These are phyloP conservation scores for Fonsecaea nubica DNA, from an alignment of 2,329 filamentous ascomycete genomes.

Conservation along the genomic window DNA sequence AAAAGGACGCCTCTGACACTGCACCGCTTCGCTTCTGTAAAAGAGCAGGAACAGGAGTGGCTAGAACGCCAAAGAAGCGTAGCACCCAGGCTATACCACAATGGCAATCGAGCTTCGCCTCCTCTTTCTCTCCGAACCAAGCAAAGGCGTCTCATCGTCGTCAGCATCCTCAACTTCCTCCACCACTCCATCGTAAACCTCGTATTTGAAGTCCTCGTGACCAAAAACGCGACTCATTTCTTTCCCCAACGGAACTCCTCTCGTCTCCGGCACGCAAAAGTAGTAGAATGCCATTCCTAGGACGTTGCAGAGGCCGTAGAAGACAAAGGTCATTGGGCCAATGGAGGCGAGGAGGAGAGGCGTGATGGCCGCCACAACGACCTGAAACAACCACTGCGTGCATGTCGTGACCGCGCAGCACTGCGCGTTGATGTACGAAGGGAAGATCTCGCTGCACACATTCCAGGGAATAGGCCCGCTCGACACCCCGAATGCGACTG, in stretches of 20 bases:
- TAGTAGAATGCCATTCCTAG: constrained; percentile 23
- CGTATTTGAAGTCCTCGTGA: constrained; percentile 16
- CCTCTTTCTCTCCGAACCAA: constrained; percentile 1
- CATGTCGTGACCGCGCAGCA: constrained; percentile 33
- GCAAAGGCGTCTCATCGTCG: constrained; percentile 2
- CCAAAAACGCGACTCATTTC: constrained; percentile 27
- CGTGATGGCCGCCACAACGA: constrained; percentile 32
- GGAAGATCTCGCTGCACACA: constrained; percentile 35
- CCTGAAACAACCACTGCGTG: constrained; percentile 33
- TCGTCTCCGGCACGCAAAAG: constrained; percentile 30
- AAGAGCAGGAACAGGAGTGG: neutral
- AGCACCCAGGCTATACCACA: neutral
- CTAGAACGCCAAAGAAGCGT: neutral
- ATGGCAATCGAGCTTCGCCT: constrained; percentile 14
- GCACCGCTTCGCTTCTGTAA: neutral
- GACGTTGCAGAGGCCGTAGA: constrained; percentile 25
- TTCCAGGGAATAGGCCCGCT: constrained; percentile 33
- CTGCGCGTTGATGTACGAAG: constrained; percentile 26
- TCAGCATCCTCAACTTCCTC: neutral
- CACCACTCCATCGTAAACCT: neutral
- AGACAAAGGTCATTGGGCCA: constrained; percentile 28
- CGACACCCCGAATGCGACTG: constrained; percentile 31
- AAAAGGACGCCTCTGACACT: neutral
- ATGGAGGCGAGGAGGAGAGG: constrained; percentile 29
- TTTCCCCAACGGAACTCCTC: constrained; percentile 26